Conservation (phyloP, 371 early-diverging fungal species). For the Mortierella sp. region DNA sequence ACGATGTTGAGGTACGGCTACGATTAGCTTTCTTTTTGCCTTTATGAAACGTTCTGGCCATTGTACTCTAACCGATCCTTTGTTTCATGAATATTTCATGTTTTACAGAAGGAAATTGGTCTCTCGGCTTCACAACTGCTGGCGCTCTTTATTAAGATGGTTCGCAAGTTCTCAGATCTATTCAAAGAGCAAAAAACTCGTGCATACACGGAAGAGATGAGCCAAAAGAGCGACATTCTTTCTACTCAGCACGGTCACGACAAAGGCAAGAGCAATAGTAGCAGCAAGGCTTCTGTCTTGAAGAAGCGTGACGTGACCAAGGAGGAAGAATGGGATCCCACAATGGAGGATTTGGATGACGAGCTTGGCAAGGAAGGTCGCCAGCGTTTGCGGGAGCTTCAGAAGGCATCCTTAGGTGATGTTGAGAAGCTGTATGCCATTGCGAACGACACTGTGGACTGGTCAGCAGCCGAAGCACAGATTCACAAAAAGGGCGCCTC, state of each 20-base stretch:
- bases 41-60: background rate
- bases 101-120: constrained; percentile 73
- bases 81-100: background rate
- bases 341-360: constrained; percentile 73
- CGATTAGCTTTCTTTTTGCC: too few species aligned
- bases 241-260: constrained; percentile 16
- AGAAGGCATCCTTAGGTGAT: constrained; percentile 85
- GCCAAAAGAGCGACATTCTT: constrained; percentile 24
- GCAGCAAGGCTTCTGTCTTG: too few species aligned
- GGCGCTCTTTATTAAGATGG: constrained; percentile 92
- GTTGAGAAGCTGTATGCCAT: constrained; percentile 83
- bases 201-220: constrained; percentile 39
- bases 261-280: constrained; percentile 20
- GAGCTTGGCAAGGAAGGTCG: constrained; percentile 87
- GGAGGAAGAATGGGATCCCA: constrained; percentile 90
- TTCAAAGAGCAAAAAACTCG: constrained; percentile 68
- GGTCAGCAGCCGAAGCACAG: constrained; percentile 71
- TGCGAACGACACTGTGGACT: constrained; percentile 75
- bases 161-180: constrained; percentile 79
- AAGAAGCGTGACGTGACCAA: constrained; percentile 72
- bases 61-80: background rate
- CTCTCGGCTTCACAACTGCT: constrained; percentile 87
- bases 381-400: constrained; percentile 77
- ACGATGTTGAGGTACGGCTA: constrained; percentile 83
- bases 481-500: constrained; percentile 63